Evolutionary conservation across 441 rosid genomes (phyloP).

Genomic region (Erodium moschatum): DNA sequence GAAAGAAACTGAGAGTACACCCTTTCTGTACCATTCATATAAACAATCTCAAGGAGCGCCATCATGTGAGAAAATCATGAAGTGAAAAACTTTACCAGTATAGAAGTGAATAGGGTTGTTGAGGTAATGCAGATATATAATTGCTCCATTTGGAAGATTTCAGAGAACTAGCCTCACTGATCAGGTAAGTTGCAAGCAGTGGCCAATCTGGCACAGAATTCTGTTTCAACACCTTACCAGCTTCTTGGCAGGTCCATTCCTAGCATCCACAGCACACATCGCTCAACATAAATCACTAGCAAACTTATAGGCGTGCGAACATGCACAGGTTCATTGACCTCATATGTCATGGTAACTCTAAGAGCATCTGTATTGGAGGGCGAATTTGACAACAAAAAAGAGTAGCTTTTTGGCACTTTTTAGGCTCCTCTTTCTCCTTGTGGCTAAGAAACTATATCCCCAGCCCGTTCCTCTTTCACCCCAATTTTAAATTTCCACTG

Average conservation of each 20-base stretch:
- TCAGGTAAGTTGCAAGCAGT: constrained; percentile 68
- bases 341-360: too few relatives aligned
- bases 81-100: constrained; percentile 48
- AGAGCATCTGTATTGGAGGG: too few relatives aligned
- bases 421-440: too few relatives aligned
- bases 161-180: constrained; percentile 79
- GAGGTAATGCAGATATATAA: constrained; percentile 80
- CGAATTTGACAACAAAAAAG: too few relatives aligned
- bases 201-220: constrained; percentile 98
- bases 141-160: constrained; percentile 78
- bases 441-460: too few relatives aligned
- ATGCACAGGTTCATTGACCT: too few relatives aligned
- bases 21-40: constrained; percentile 23
- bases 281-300: not conserved
- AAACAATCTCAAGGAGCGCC: constrained; percentile 20
- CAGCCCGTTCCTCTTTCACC: too few relatives aligned
- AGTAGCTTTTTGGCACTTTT: too few relatives aligned
- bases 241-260: constrained; percentile 69
- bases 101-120: constrained; percentile 84
- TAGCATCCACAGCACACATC: constrained; percentile 20
- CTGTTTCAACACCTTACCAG: constrained; percentile 60
- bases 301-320: not conserved
- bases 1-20: constrained; percentile 46
- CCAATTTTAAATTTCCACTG: too few relatives aligned
- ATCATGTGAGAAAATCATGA: constrained; percentile 13